phyloP scores from a whole-genome alignment of 2,329 filamentous ascomycete genomes.

The Sphaerulina vaccinii region DNA sequence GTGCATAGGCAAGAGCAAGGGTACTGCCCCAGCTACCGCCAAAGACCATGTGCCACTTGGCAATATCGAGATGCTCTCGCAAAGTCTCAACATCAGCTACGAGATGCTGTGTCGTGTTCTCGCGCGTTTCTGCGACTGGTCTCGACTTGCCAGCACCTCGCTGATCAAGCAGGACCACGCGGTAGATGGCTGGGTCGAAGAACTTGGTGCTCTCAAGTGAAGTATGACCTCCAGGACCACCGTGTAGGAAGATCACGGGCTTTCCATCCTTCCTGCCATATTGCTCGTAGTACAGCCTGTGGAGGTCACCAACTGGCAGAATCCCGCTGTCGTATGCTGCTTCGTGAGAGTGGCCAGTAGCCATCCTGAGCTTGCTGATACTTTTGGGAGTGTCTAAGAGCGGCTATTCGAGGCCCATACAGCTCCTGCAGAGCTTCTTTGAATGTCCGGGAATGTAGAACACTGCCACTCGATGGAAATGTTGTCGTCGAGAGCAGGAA shows the following conservation, averaged over 20 bases:
- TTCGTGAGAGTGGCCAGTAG: background rate
- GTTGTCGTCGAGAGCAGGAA: too few relatives aligned
- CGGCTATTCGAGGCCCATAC: too few relatives aligned
- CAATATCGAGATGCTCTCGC: conserved; percentile 14
- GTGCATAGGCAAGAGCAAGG: conserved; percentile 20
- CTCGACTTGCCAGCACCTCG: conserved; percentile 41
- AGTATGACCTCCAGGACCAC: conserved; percentile 22
- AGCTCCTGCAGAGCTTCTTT: too few relatives aligned
- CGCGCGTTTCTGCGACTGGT: conserved; percentile 16
- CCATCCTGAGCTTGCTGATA: background rate
- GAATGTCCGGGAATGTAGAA: too few relatives aligned
- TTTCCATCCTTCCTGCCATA: conserved; percentile 17
- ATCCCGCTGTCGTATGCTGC: conserved; percentile 72
- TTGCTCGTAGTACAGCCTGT: conserved; percentile 22
- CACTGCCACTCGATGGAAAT: too few relatives aligned
- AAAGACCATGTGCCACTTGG: conserved; percentile 23
- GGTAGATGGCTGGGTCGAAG: conserved; percentile 38
- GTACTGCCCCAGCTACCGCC: conserved; percentile 23
- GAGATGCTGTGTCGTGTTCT: conserved; percentile 21
- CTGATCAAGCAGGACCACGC: conserved; percentile 44
- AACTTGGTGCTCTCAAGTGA: conserved; percentile 15
- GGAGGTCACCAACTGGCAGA: conserved; percentile 46
- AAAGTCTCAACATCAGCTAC: conserved; percentile 21
- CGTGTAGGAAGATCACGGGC: conserved; percentile 23
- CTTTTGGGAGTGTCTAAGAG: too few relatives aligned